These are phyloP conservation scores for Lathyrus tuberosus DNA, from an alignment of 306 rosid genomes.

Conservation along the genomic window DNA sequence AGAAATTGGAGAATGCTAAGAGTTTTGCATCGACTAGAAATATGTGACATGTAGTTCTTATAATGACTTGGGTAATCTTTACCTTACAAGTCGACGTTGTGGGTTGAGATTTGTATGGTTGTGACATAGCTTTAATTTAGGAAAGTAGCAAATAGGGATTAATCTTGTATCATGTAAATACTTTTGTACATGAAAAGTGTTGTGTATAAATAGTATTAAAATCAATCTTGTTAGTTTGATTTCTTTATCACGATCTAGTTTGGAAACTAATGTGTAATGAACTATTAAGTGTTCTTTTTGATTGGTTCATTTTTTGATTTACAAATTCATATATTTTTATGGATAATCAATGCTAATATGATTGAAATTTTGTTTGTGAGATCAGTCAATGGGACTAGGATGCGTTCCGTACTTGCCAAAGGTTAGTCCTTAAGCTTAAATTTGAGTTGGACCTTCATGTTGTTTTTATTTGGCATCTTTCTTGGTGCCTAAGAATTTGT, in stretches of 20 bases:
- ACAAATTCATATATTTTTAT: conserved; percentile 30
- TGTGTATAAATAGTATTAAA: not conserved
- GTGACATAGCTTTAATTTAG: not conserved
- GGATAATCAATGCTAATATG: conserved; percentile 36
- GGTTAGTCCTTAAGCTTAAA: conserved; percentile 57
- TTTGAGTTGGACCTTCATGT: not conserved
- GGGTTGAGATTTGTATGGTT: not conserved
- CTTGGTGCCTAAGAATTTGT: not conserved
- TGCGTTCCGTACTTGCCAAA: conserved; percentile 95
- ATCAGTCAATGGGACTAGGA: conserved; percentile 95
- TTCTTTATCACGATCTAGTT: conserved; percentile 11
- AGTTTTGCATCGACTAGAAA: not conserved
- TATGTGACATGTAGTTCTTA: not conserved
- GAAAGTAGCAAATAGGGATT: not conserved
- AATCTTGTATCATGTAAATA: conserved; percentile 6
- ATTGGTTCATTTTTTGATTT: conserved; percentile 15
- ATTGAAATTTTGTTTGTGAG: conserved; percentile 52
- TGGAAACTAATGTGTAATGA: conserved; percentile 20
- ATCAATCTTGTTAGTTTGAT: not conserved
- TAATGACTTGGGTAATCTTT: not conserved
- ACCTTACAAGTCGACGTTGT: not conserved
- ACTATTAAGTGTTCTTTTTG: conserved; percentile 20
- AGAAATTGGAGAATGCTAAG: not conserved
- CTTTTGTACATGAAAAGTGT: not conserved
- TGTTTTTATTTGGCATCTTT: conserved; percentile 18